Evolutionary conservation across 768 basidiomycete species (phyloP), one percentile per base, ranked within the genome.

Genomic region (Amanita inopinata): DNA sequence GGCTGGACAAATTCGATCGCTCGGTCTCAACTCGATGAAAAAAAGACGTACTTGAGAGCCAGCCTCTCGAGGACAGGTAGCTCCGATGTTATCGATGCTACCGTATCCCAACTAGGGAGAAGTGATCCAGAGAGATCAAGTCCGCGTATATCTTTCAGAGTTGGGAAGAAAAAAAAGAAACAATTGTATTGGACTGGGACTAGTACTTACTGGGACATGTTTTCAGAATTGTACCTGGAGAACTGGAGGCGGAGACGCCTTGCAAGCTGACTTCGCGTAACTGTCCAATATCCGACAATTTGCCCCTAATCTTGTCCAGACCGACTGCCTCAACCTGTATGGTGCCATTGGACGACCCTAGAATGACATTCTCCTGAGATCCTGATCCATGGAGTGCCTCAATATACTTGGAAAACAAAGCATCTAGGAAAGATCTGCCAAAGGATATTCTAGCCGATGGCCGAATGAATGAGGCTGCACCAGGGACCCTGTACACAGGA

Each of bases 311-410:
- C 56, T 81, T 87, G 54, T 87, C 81, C 19, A 96, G 65, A 33
- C 77, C 72, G 3, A 91, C 84, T 3, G 87, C 90, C 59, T 93
- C 85, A 9, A 98, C 87, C 49, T 83, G 67, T 50, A 98, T 92
- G 3, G 76, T 69, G 20, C 86, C 84, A 38, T 75, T 71, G 17
- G 92, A 93, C 1, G 87, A 88, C 20, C 90, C 90, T 19, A 94
- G 67, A 8, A 79, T 49, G 33, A 89, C 71, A 18, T 61, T 76
- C 59, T 92, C 84, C 39, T 68, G 66, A 27, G 70, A 61, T 31
- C 56, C 56, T 8, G 67, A 61, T 6, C 75, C 76, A 50, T 74
- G 77, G 27, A 66, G 64, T 17, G 60, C 41, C 50, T 88, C 86
- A 46, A 86, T 65, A 57, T 98, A 98, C 60, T 92, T 90, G 28